Conservation (phyloP, 2,329 filamentous ascomycete species). For the Arthrinium phaeospermum region DNA sequence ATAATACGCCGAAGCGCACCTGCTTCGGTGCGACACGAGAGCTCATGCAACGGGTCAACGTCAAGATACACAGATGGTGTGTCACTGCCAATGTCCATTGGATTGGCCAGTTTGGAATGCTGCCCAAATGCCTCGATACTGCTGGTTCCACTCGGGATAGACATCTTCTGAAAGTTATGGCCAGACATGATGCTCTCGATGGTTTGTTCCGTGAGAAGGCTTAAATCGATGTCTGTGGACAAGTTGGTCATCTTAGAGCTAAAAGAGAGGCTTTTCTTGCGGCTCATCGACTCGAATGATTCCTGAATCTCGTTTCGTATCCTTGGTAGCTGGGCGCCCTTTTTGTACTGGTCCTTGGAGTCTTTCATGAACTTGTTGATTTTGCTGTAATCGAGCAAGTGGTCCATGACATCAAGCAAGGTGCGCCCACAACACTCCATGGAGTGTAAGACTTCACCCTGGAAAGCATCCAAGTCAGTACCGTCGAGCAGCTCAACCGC, state of each 20-base stretch:
- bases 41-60: slow-evolving; percentile 44
- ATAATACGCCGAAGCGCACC: slow-evolving; percentile 58
- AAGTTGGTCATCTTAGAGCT: slow-evolving; percentile 33
- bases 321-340: slow-evolving; percentile 23
- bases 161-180: slow-evolving; percentile 44
- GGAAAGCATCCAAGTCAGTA: slow-evolving; percentile 52
- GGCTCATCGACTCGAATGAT: slow-evolving; percentile 16
- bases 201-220: slow-evolving; percentile 51
- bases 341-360: slow-evolving; percentile 28
- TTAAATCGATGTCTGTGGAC: slow-evolving; percentile 41
- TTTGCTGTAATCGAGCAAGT: slow-evolving; percentile 60
- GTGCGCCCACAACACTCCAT: slow-evolving; percentile 58
- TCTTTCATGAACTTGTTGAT: slow-evolving; percentile 48
- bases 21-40: slow-evolving; percentile 54
- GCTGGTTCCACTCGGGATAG: slow-evolving; percentile 31
- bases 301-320: slow-evolving; percentile 5
- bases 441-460: slow-evolving; percentile 52
- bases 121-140: slow-evolving; percentile 2
- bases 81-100: background rate
- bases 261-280: slow-evolving; percentile 24
- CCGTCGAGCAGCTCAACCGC: slow-evolving; percentile 59
- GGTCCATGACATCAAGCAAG: slow-evolving; percentile 58
- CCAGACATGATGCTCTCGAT: slow-evolving; percentile 54
- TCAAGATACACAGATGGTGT: slow-evolving; percentile 53
- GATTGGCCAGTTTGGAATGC: background rate